Conservation (phyloP, 768 basidiomycete species). For the Chalciporus chontae region DNA sequence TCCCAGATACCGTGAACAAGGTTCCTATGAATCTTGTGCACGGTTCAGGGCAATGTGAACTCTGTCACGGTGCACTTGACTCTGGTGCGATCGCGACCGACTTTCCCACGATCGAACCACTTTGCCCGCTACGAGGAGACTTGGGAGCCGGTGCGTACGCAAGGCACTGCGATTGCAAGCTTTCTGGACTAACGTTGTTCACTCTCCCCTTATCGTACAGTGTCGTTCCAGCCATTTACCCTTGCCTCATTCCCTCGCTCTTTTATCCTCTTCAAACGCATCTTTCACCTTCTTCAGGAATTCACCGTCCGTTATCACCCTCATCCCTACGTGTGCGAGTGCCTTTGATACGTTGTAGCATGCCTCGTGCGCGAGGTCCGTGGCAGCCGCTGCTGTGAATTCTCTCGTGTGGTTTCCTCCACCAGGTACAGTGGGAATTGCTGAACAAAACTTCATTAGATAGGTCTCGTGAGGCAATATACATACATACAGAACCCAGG, state of each 20-base stretch:
- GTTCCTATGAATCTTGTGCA: no score
- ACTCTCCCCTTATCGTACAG: no score
- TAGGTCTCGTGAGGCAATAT: not conserved
- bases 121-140: no score
- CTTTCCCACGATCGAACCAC: no score
- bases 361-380: conserved; percentile 58
- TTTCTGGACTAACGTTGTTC: conserved; percentile 4
- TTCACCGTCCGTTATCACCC: conserved; percentile 62
- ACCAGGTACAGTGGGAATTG: conserved; percentile 67
- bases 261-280: conserved; percentile 46
- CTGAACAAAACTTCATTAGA: conserved; percentile 32
- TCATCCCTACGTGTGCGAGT: conserved; percentile 65
- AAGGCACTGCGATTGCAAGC: no score
- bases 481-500: conserved; percentile 51
- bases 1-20: no score
- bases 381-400: conserved; percentile 64
- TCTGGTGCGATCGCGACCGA: no score
- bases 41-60: no score
- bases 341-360: conserved; percentile 67
- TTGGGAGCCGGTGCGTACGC: no score
- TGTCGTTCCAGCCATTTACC: not conserved
- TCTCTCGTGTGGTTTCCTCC: conserved; percentile 78
- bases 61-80: no score
- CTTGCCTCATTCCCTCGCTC: not conserved
- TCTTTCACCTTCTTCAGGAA: conserved; percentile 56